Conservation (phyloP, 2,329 filamentous ascomycete genomes). For the Sporothrix protearum region DNA sequence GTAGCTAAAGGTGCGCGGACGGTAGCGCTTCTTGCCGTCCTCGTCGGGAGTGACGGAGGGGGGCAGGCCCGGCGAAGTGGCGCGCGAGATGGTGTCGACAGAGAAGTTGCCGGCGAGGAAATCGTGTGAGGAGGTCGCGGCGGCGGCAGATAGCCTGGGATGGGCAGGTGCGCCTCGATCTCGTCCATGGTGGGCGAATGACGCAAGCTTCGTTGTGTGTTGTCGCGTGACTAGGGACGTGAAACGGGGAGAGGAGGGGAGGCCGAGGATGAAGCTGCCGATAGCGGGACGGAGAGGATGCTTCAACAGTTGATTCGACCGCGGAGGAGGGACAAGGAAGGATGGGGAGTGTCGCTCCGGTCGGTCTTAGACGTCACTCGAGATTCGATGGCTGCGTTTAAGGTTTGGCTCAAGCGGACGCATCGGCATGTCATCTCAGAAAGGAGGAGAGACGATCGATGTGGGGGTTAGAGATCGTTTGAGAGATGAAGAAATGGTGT, state of each 20-base stretch:
- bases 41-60: slow-evolving; percentile 48
- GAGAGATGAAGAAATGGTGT: not conserved
- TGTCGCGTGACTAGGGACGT: not conserved
- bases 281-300: not conserved
- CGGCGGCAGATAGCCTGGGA: slow-evolving; percentile 38
- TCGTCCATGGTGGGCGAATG: slow-evolving; percentile 37
- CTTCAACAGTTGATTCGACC: not conserved
- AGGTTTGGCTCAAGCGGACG: slow-evolving; percentile 10
- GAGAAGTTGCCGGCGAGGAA: slow-evolving; percentile 42
- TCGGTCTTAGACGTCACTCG: slow-evolving; percentile 1
- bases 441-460: not conserved
- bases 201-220: no score
- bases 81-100: slow-evolving; percentile 72
- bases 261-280: not conserved
- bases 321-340: not conserved
- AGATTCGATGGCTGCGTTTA: not conserved
- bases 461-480: not conserved
- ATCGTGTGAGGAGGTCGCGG: slow-evolving; percentile 38
- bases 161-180: slow-evolving; percentile 30
- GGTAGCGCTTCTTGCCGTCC: slow-evolving; percentile 62
- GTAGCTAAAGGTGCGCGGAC: slow-evolving; percentile 90
- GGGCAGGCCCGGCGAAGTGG: slow-evolving; percentile 73
- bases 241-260: not conserved
- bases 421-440: slow-evolving; percentile 11
- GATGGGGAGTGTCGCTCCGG: not conserved